Conservation (phyloP, 805 yeast species). For the Zygosaccharomyces lentus region DNA sequence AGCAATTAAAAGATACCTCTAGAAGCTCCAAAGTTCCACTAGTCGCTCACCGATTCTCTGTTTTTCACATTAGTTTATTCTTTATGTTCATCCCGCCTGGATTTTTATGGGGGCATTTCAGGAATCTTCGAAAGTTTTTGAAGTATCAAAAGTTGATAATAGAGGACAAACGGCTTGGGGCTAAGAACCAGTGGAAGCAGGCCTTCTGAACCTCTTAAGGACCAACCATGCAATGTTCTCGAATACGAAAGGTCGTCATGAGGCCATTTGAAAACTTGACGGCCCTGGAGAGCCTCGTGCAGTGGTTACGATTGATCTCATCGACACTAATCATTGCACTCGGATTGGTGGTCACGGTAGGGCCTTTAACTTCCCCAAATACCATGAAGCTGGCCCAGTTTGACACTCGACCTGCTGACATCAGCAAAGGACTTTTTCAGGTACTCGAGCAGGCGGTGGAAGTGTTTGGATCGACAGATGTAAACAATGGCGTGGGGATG, state of each 20-base stretch:
- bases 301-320: constrained; percentile 21
- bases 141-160: background rate
- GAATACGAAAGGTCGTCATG: constrained; percentile 10
- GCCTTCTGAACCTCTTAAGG: background rate
- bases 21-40: background rate
- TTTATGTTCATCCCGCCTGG: background rate
- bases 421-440: constrained; percentile 26
- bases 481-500: constrained; percentile 30
- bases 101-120: background rate
- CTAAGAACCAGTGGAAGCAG: background rate
- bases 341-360: constrained; percentile 20
- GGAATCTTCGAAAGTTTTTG: background rate
- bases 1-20: background rate
- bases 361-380: constrained; percentile 22
- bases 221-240: constrained; percentile 8
- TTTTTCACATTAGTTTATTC: background rate
- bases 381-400: constrained; percentile 23
- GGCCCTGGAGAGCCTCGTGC: constrained; percentile 23
- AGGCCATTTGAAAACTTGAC: constrained; percentile 24
- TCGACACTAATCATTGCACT: constrained; percentile 20
- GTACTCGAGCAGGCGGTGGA: constrained; percentile 25
- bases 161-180: background rate
- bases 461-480: constrained; percentile 21
- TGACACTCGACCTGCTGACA: constrained; percentile 24
- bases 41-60: background rate